Percentiles rank a stretch among this genome's conserved stretches.
Conservation (phyloP, 1,139 yeast species). For the Protomyces inundatus region DNA sequence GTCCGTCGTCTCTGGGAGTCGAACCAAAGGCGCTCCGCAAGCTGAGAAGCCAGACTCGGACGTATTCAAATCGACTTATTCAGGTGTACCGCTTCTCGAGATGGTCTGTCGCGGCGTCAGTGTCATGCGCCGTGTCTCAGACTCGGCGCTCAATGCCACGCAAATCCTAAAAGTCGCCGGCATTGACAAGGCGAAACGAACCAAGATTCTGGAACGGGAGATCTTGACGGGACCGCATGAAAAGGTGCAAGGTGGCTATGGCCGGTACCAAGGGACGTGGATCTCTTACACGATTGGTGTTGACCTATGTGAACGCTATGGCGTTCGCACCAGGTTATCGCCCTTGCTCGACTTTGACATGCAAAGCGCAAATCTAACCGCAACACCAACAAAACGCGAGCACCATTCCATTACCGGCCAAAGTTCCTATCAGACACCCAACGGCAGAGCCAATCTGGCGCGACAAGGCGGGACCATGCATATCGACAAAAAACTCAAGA, state of each 20-base stretch:
- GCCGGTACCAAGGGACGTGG: constrained; percentile 94
- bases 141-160: constrained; percentile 86
- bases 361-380: constrained; percentile 41
- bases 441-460: not conserved
- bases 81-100: constrained; percentile 65
- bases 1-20: not conserved
- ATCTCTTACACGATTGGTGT: constrained; percentile 51
- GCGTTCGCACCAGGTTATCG: constrained; percentile 55
- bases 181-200: constrained; percentile 76
- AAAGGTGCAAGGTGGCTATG: constrained; percentile 93
- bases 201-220: constrained; percentile 79
- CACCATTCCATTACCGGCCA: constrained; percentile 2
- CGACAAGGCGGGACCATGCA: not conserved
- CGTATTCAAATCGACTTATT: constrained; percentile 48
- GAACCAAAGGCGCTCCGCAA: not conserved
- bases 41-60: constrained; percentile 1
- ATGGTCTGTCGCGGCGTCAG: constrained; percentile 65
- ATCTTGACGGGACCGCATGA: constrained; percentile 83
- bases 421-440: not conserved
- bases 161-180: constrained; percentile 85
- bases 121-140: constrained; percentile 73
- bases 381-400: constrained; percentile 57
- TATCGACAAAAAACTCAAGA: not conserved
- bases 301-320: constrained; percentile 56
- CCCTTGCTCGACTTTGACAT: constrained; percentile 61